Conservation (phyloP, 2,329 filamentous ascomycete species). For the Pseudocercospora pini-densiflorae region DNA sequence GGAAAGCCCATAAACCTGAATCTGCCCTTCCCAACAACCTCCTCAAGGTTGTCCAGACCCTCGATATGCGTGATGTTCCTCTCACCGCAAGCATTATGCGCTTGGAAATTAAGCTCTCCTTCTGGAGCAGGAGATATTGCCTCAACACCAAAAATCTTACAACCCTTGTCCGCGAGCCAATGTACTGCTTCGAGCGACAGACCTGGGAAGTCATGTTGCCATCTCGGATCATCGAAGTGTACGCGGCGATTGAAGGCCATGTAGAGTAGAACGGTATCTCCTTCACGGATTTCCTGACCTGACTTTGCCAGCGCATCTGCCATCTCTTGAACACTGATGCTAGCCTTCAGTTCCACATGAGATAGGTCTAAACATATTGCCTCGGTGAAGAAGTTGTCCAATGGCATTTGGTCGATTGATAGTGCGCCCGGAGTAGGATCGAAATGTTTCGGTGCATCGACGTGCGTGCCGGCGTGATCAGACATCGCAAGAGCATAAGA, state of each 20-base stretch:
- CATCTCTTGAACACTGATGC: constrained; percentile 32
- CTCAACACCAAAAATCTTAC: constrained; percentile 36
- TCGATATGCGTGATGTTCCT: constrained; percentile 36
- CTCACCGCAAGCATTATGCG: constrained; percentile 36
- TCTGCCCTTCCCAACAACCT: constrained; percentile 31
- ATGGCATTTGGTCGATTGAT: constrained; percentile 35
- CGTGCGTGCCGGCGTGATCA: constrained; percentile 37
- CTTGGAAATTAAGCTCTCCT: constrained; percentile 35
- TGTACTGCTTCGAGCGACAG: constrained; percentile 32
- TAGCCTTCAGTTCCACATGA: constrained; percentile 32
- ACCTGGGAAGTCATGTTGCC: constrained; percentile 37
- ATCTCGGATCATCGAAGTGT: constrained; percentile 32
- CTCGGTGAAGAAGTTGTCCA: constrained; percentile 36
- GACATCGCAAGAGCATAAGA: constrained; percentile 35
- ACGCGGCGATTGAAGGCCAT: constrained; percentile 35
- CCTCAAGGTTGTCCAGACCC: constrained; percentile 34
- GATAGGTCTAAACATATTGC: constrained; percentile 36
- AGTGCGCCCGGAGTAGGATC: constrained; percentile 32
- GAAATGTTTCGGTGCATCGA: constrained; percentile 38
- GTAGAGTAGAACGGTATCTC: constrained; percentile 34
- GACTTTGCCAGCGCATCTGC: constrained; percentile 29
- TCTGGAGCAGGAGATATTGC: constrained; percentile 35
- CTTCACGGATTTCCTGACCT: constrained; percentile 31
- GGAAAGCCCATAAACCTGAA: constrained; percentile 35
- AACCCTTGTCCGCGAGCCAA: constrained; percentile 36